Evolutionary conservation across 148 eudicot species (phyloP).

Genomic region (Fagopyrum tataricum): DNA sequence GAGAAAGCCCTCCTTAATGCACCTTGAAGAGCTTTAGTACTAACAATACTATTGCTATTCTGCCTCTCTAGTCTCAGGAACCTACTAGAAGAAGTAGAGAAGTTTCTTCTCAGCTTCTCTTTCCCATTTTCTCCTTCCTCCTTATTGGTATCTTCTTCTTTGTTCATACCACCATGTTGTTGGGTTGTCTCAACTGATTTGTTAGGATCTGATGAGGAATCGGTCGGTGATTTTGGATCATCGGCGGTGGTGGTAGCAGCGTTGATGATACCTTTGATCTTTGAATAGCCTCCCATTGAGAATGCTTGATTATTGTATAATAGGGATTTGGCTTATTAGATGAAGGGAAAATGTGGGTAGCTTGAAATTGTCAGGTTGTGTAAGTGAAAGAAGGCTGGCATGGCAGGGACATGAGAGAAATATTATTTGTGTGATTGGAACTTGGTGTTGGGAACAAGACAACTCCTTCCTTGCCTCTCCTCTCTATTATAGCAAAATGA

Average conservation of each 20-base stretch:
- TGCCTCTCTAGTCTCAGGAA: constrained; percentile 5
- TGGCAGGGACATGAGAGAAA: not conserved
- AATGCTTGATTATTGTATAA: not conserved
- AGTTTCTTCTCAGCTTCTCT: constrained; percentile 3
- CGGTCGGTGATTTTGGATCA: constrained; percentile 3
- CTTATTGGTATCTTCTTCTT: not conserved
- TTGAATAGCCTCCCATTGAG: constrained; percentile 6
- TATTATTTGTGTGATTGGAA: not conserved
- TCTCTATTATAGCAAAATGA: too few relatives aligned
- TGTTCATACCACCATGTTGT: not conserved
- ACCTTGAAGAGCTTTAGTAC: constrained; percentile 5
- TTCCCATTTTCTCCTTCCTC: not conserved
- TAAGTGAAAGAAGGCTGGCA: not conserved
- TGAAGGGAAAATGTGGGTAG: not conserved
- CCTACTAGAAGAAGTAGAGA: not conserved
- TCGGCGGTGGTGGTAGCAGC: not conserved
- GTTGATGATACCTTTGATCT: constrained; percentile 1
- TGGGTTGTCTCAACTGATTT: not conserved
- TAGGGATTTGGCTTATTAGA: not conserved
- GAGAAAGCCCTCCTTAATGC: constrained; percentile 8
- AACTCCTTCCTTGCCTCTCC: not conserved
- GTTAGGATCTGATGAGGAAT: constrained; percentile 1
- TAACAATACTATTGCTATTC: constrained; percentile 1
- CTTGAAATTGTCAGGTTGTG: constrained; percentile 8
- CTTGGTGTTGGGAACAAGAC: not conserved